Evolutionary conservation across 2,329 filamentous ascomycete genomes (phyloP).

Genomic region (Aureobasidium sp.): DNA sequence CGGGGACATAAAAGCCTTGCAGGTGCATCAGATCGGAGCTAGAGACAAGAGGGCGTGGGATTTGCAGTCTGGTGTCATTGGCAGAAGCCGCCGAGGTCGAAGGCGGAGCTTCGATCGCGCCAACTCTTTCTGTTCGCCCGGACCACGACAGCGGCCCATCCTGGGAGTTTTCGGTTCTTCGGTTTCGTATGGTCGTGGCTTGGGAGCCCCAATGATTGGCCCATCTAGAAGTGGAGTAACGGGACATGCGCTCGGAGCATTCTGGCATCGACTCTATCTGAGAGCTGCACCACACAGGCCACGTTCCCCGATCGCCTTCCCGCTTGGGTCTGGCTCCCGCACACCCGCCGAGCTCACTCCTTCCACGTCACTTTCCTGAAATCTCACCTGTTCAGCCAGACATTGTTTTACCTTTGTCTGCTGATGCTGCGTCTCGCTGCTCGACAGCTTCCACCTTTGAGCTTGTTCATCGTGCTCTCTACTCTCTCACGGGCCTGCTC

Average conservation of each 20-base stretch:
- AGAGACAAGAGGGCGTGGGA: slow-evolving; percentile 8
- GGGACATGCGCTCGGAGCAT: slow-evolving; percentile 14
- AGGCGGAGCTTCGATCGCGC: slow-evolving; percentile 12
- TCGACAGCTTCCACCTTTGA: neutral
- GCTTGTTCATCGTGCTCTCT: neutral
- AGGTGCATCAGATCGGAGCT: slow-evolving; percentile 13
- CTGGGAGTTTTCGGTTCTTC: neutral
- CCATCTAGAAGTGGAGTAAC: neutral
- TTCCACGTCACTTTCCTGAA: slow-evolving; percentile 1
- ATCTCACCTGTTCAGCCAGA: neutral
- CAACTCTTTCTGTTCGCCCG: slow-evolving; percentile 6
- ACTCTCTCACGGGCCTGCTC: neutral
- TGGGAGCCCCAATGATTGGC: slow-evolving; percentile 8
- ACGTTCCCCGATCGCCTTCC: slow-evolving; percentile 14
- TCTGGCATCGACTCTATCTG: slow-evolving; percentile 9
- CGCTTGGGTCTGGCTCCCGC: slow-evolving; percentile 1
- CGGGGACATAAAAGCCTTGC: slow-evolving; percentile 14
- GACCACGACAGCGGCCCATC: slow-evolving; percentile 3
- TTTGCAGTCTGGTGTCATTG: slow-evolving; percentile 18
- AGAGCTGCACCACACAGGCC: slow-evolving; percentile 3
- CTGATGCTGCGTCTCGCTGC: neutral
- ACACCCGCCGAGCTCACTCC: neutral
- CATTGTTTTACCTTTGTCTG: neutral
- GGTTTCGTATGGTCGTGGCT: slow-evolving; percentile 1
- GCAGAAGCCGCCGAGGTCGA: slow-evolving; percentile 12